Conservation (phyloP, 1,284 basidiomycete genomes). For the Cystobasidium slooffiae region DNA sequence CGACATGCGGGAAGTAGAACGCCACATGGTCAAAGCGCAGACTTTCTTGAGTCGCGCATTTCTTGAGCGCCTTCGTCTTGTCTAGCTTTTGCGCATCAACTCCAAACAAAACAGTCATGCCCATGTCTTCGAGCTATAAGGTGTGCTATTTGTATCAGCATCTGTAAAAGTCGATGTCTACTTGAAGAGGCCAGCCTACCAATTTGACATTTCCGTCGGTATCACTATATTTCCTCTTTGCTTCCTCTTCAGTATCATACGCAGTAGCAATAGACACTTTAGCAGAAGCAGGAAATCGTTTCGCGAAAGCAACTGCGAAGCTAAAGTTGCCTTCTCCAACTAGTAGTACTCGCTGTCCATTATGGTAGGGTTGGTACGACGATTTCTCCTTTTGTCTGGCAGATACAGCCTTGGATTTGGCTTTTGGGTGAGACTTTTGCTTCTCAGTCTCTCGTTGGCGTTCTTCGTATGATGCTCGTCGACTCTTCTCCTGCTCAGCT, state of each 20-base stretch:
- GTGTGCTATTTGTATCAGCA: not conserved
- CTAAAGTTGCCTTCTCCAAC: conserved; percentile 75
- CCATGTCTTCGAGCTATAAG: conserved; percentile 63
- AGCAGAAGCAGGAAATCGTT: conserved; percentile 60
- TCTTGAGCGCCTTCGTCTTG: conserved; percentile 66
- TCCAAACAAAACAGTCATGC: conserved; percentile 75
- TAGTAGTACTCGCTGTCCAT: conserved; percentile 40
- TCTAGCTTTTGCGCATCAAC: conserved; percentile 81
- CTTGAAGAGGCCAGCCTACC: conserved; percentile 34
- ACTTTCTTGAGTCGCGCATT: conserved; percentile 59
- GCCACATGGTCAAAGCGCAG: conserved; percentile 73
- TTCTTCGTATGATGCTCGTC: conserved; percentile 29
- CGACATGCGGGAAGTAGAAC: conserved; percentile 97
- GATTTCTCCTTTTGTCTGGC: not conserved
- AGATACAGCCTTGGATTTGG: conserved; percentile 8
- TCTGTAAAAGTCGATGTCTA: not conserved
- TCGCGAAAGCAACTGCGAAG: conserved; percentile 72
- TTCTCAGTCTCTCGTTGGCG: conserved; percentile 24
- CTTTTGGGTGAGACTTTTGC: conserved; percentile 3
- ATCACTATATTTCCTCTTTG: conserved; percentile 82
- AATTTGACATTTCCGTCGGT: conserved; percentile 66
- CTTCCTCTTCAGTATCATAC: conserved; percentile 78
- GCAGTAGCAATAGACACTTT: conserved; percentile 80
- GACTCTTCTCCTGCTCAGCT: conserved; percentile 5
- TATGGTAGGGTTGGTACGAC: conserved; percentile 29